Conservation (phyloP, 2,329 filamentous ascomycete genomes). For the Ceratocystis diversiconidia region DNA sequence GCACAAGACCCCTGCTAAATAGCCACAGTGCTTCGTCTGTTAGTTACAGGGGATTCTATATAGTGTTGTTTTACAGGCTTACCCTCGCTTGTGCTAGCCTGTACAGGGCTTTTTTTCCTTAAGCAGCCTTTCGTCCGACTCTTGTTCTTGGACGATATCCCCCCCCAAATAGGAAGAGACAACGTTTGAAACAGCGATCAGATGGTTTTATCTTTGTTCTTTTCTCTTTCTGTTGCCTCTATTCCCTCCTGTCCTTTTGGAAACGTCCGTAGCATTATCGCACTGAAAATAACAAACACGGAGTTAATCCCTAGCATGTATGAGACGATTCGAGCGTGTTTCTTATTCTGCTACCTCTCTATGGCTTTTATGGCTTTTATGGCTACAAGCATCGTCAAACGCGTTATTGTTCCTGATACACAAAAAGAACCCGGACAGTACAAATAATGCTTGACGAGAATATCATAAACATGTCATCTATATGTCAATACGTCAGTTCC, state of each 20-base stretch:
- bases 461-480: neutral
- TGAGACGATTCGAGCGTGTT: neutral
- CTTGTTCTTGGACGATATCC: neutral
- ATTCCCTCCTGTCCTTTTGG: too few species aligned
- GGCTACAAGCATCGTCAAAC: neutral
- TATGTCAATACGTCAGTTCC: neutral
- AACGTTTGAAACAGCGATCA: conserved; percentile 7
- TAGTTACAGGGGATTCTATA: neutral
- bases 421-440: neutral
- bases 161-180: neutral
- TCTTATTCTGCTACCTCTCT: neutral
- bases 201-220: neutral
- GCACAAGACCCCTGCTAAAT: neutral
- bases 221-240: neutral
- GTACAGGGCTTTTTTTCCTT: neutral
- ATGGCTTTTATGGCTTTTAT: neutral
- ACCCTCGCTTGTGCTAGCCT: too few species aligned
- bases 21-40: neutral
- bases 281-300: neutral
- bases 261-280: too few species aligned
- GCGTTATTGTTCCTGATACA: neutral
- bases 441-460: neutral
- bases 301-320: neutral
- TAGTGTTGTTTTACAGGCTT: too few species aligned
- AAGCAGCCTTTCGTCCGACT: neutral